Percentiles rank a stretch among this genome's conserved stretches.
These are phyloP conservation scores for Phialemonium atrogriseum DNA, from an alignment of 2,329 filamentous ascomycete genomes.

Conservation along the genomic window DNA sequence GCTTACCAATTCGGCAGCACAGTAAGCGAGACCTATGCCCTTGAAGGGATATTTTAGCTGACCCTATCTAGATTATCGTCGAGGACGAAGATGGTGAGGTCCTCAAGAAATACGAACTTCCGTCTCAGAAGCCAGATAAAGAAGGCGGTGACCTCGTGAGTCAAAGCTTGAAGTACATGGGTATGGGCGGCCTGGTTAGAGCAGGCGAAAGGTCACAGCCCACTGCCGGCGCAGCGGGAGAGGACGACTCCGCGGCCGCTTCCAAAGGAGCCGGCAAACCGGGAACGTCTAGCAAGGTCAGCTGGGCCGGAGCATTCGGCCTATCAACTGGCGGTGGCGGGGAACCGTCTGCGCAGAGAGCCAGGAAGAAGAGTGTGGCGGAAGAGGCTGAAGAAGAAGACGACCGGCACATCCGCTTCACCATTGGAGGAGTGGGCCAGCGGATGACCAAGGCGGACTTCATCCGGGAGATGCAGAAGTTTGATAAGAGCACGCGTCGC, in stretches of 20 bases:
- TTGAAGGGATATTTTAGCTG: slow-evolving; percentile 12
- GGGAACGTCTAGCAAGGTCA: slow-evolving; percentile 39
- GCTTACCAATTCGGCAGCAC: slow-evolving; percentile 82
- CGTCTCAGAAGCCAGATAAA: slow-evolving; percentile 40
- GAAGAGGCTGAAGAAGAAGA: slow-evolving; percentile 47
- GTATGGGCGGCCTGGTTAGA: slow-evolving; percentile 37
- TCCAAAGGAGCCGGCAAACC: slow-evolving; percentile 26
- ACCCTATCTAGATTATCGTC: slow-evolving; percentile 58
- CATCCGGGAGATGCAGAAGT: slow-evolving; percentile 61
- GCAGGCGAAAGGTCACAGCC: slow-evolving; percentile 25
- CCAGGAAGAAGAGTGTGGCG: slow-evolving; percentile 31
- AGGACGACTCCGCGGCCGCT: slow-evolving; percentile 21
- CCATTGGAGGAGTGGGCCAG: slow-evolving; percentile 61
- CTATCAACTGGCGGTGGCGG: slow-evolving; percentile 18
- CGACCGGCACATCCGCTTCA: slow-evolving; percentile 67
- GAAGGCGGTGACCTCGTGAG: slow-evolving; percentile 30
- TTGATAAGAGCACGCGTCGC: slow-evolving; percentile 57
- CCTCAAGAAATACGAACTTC: slow-evolving; percentile 73
- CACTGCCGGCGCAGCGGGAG: slow-evolving; percentile 14
- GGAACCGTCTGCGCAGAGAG: slow-evolving; percentile 17
- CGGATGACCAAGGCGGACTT: slow-evolving; percentile 78
- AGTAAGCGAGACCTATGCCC: slow-evolving; percentile 29
- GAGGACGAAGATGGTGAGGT: slow-evolving; percentile 84
- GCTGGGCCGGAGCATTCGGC: slow-evolving; percentile 27
- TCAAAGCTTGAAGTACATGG: slow-evolving; percentile 45